Conservation (phyloP, 2,329 filamentous ascomycete genomes). For the Biscogniauxia sp. region DNA sequence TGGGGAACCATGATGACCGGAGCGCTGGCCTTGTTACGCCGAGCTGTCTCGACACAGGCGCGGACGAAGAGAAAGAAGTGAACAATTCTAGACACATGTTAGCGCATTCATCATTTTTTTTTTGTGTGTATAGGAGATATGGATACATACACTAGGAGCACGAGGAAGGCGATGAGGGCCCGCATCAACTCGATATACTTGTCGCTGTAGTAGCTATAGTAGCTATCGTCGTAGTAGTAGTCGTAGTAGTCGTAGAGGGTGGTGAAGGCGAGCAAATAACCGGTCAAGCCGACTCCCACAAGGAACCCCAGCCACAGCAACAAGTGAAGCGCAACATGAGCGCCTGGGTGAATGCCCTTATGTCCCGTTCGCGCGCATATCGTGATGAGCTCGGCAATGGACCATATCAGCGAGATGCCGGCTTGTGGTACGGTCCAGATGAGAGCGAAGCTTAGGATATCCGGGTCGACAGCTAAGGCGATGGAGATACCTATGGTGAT, state of each 20-base stretch:
- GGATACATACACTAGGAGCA: slow-evolving; percentile 1
- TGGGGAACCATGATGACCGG: slow-evolving; percentile 3
- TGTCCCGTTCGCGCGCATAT: slow-evolving; percentile 11
- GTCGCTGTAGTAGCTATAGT: slow-evolving; percentile 4
- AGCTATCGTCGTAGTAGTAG: slow-evolving; percentile 13
- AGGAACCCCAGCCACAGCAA: slow-evolving; percentile 23
- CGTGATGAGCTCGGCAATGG: slow-evolving; percentile 21
- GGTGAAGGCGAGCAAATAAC: slow-evolving; percentile 10
- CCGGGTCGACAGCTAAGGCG: slow-evolving; percentile 12
- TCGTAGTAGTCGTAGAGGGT: slow-evolving; percentile 11
- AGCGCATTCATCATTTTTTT: background rate
- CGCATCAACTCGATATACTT: slow-evolving; percentile 3
- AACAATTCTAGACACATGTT: slow-evolving; percentile 15
- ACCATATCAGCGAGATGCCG: slow-evolving; percentile 22
- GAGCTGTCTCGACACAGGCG: slow-evolving; percentile 20
- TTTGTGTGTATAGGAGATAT: background rate
- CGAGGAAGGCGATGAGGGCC: slow-evolving; percentile 5
- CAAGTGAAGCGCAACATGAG: slow-evolving; percentile 25
- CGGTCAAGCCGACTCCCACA: slow-evolving; percentile 14
- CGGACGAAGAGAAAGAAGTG: slow-evolving; percentile 26
- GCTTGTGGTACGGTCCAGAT: slow-evolving; percentile 26
- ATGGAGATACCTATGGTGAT: slow-evolving; percentile 22
- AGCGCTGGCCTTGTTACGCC: slow-evolving; percentile 4
- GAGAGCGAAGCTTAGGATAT: slow-evolving; percentile 14
- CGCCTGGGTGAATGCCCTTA: slow-evolving; percentile 31